Percentiles rank a stretch among this genome's conserved stretches.
Conservation (phyloP, 305 asterid genomes). For the Fraxinus ornus region DNA sequence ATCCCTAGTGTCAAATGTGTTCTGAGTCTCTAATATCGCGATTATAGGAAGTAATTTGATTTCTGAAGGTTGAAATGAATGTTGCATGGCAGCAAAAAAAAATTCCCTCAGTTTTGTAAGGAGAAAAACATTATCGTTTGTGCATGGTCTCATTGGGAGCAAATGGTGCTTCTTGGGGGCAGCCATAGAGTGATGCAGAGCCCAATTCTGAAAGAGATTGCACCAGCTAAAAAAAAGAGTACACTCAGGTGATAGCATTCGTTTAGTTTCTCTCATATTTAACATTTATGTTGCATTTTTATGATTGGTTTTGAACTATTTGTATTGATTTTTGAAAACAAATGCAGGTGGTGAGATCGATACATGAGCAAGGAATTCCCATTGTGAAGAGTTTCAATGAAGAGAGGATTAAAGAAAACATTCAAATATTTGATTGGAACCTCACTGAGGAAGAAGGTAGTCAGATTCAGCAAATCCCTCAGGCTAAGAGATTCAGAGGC, state of each 20-base stretch:
- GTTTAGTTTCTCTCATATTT: no score
- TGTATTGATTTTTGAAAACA: background rate
- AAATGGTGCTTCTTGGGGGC: slow-evolving; percentile 37
- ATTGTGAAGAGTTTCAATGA: slow-evolving; percentile 8
- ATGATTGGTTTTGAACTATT: no score
- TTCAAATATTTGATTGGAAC: slow-evolving; percentile 28
- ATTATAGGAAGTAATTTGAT: background rate
- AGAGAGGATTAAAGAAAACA: slow-evolving; percentile 26
- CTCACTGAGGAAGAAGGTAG: background rate
- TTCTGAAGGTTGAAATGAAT: slow-evolving; percentile 35
- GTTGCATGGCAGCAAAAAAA: slow-evolving; percentile 42
- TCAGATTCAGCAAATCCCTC: background rate
- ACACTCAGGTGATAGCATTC: slow-evolving; percentile 27
- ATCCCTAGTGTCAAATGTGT: no score
- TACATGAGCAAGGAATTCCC: slow-evolving; percentile 15
- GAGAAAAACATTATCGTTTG: slow-evolving; percentile 24
- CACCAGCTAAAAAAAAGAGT: slow-evolving; percentile 26
- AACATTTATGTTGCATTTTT: no score
- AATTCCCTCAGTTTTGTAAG: slow-evolving; percentile 26
- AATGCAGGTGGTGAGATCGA: slow-evolving; percentile 10
- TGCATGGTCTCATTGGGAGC: slow-evolving; percentile 39
- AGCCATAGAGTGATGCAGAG: slow-evolving; percentile 29
- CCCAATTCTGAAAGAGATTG: slow-evolving; percentile 27
- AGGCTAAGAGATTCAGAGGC: slow-evolving; percentile 19
- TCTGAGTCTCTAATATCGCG: background rate